phyloP scores from a whole-genome alignment of 1,284 basidiomycete species.

The Ustilago cynodontis region DNA sequence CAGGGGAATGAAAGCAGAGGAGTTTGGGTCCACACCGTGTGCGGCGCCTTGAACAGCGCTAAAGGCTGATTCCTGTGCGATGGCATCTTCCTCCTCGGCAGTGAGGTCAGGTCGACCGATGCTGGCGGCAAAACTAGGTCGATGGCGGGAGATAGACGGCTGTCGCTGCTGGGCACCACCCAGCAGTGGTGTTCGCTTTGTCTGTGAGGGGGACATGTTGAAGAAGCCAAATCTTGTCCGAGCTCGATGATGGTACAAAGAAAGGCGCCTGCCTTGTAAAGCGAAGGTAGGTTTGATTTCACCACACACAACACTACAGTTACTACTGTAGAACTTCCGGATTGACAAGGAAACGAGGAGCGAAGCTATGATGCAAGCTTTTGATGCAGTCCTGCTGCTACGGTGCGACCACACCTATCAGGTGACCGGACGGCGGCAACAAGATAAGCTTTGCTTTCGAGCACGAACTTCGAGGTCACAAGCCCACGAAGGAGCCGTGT shows the following conservation, averaged over 20 bases:
- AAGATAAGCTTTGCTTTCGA: neutral
- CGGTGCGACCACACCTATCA: neutral
- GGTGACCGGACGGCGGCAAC: neutral
- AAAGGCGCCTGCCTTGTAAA: neutral
- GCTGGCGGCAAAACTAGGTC: slow-evolving; percentile 52
- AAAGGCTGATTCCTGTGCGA: slow-evolving; percentile 66
- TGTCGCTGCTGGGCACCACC: slow-evolving; percentile 26
- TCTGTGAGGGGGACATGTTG: slow-evolving; percentile 35
- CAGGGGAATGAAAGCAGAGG: slow-evolving; percentile 64
- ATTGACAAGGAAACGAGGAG: neutral
- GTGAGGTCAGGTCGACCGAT: slow-evolving; percentile 49
- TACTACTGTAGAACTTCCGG: neutral
- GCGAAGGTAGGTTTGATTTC: neutral
- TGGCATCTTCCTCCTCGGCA: slow-evolving; percentile 56
- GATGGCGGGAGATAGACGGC: slow-evolving; percentile 38
- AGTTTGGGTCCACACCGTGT: slow-evolving; percentile 67
- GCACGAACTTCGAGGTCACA: neutral
- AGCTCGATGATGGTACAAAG: slow-evolving; percentile 5
- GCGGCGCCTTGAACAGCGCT: slow-evolving; percentile 62
- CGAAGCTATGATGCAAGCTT: neutral
- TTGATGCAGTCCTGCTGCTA: neutral
- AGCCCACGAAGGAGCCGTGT: neutral
- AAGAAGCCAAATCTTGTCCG: neutral
- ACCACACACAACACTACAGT: neutral
- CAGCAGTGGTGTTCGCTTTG: slow-evolving; percentile 59